These are phyloP conservation scores for Apiotrichum gamsii DNA, from an alignment of 1,284 basidiomycete species.

Conservation along the genomic window DNA sequence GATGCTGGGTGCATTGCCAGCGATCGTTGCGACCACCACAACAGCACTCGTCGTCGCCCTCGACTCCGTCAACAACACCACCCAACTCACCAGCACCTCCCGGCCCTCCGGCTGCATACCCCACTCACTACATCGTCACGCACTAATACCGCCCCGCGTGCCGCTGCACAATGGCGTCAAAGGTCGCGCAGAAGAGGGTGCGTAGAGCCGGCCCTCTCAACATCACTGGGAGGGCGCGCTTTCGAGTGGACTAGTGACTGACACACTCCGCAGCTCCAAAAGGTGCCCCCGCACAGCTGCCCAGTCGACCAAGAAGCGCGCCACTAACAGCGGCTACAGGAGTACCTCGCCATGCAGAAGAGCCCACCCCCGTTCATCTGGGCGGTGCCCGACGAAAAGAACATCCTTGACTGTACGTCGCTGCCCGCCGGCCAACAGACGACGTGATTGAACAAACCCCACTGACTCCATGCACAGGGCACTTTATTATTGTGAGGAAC, in stretches of 20 bases:
- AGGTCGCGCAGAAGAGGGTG: constrained; percentile 48
- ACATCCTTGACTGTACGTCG: constrained; percentile 60
- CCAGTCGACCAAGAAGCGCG: no score
- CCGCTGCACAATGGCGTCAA: constrained; percentile 45
- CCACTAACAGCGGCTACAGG: constrained; percentile 51
- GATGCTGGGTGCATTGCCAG: no score
- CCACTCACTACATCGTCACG: no score
- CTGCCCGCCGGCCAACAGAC: constrained; percentile 57
- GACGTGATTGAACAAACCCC: constrained; percentile 61
- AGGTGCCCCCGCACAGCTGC: constrained; percentile 27
- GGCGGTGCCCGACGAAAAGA: constrained; percentile 91
- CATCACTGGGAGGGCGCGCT: no score
- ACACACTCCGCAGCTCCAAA: constrained; percentile 32
- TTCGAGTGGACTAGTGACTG: no score
- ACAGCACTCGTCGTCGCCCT: no score
- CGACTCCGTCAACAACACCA: no score
- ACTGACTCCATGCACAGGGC: constrained; percentile 58
- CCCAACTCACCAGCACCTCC: no score
- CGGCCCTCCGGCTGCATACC: no score
- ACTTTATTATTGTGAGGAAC: constrained; percentile 71
- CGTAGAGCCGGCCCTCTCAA: no score
- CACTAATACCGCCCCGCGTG: no score
- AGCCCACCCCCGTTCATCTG: constrained; percentile 90
- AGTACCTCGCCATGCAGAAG: constrained; percentile 86
- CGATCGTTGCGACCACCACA: no score